Base-by-base conservation (phyloP, 2,329 filamentous ascomycete genomes). In the Leptoxyphium fumago region DNA sequence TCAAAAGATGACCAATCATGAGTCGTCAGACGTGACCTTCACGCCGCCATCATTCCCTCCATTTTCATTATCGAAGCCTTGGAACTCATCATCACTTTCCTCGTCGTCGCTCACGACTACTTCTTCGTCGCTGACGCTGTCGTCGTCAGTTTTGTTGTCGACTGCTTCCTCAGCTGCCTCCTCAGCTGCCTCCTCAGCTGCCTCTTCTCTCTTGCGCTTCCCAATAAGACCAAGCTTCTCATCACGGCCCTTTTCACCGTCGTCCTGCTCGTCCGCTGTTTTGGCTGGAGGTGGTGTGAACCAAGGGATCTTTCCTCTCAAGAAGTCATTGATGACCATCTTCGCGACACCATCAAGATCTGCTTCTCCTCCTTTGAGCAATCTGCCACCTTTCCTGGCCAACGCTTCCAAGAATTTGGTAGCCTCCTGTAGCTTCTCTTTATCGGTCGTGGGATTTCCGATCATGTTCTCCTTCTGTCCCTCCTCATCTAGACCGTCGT, bases 271-370 rank as follows among this genome's bases (percentile, higher is more conserved):
- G 2, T 64, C 58, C 11, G 72, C 65, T 34, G 62, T 64, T 29
- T 53, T 55, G 38, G 56, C 52, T 2, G 88, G 86, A 9, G 87
- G 80, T 8, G 86, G 79, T 0, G 84, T 91, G 59, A 87, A 98
- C 91, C 93, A 98, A 1, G 91, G 91, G 21, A 96, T 84, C 65
- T 89, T 95, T 45, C 91, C 91, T 50, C 91, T 72, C 58, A 96
- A 77, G 61, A 96, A 98, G 59, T 98, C 91, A 56, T 94, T 96
- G 47, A 98, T 68, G 1, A 98, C 83, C 78, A 94, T 94, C 65
- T 94, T 94, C 1, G 91, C 91, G 40, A 94, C 87, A 55, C 88
- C 87, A 55, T 96, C 89, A 44, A 95, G 68, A 62, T 98, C 91
- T 3, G 89, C 83, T 61, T 96, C 91, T n/a, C 89, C 91, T 46